phyloP scores from a whole-genome alignment of 345 rosid species.

The Heritiera fomes region DNA sequence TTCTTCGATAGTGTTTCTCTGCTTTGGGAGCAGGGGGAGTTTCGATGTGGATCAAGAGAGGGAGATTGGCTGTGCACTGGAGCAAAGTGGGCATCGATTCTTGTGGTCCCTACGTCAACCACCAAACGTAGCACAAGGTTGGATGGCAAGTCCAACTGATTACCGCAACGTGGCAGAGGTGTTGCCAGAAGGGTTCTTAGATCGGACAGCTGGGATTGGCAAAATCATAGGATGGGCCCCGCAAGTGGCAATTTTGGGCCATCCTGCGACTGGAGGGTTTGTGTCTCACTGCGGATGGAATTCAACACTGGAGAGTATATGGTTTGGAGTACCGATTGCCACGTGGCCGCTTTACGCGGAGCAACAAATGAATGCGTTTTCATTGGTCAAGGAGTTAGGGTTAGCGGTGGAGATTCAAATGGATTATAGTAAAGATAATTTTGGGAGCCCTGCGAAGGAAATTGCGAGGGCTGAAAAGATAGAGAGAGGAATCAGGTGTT shows the following conservation, averaged over 20 bases:
- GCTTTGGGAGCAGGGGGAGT: slow-evolving; percentile 9
- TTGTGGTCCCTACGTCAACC: slow-evolving; percentile 6
- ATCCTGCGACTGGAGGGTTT: background rate
- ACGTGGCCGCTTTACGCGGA: background rate
- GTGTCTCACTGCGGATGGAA: slow-evolving; percentile 5
- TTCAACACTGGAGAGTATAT: background rate
- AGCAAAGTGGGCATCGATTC: background rate
- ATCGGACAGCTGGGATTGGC: background rate
- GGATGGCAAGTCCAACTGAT: background rate
- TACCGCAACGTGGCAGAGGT: background rate
- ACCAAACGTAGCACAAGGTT: background rate
- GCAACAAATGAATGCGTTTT: background rate
- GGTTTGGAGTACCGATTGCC: background rate
- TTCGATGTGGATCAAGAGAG: background rate
- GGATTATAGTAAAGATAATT: background rate
- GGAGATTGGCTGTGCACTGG: background rate
- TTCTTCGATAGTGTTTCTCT: background rate
- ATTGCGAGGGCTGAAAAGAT: background rate
- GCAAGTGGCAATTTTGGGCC: background rate
- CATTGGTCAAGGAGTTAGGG: background rate
- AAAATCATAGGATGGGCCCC: background rate
- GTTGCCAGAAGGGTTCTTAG: background rate
- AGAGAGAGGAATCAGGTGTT: slow-evolving; percentile 1
- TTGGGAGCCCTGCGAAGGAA: background rate
- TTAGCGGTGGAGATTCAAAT: background rate